A percentile compares a stretch with the other conserved stretches of the same genome.
phyloP scores from a whole-genome alignment of 169 alveolate genomes.

The Plasmodium vivax region DNA sequence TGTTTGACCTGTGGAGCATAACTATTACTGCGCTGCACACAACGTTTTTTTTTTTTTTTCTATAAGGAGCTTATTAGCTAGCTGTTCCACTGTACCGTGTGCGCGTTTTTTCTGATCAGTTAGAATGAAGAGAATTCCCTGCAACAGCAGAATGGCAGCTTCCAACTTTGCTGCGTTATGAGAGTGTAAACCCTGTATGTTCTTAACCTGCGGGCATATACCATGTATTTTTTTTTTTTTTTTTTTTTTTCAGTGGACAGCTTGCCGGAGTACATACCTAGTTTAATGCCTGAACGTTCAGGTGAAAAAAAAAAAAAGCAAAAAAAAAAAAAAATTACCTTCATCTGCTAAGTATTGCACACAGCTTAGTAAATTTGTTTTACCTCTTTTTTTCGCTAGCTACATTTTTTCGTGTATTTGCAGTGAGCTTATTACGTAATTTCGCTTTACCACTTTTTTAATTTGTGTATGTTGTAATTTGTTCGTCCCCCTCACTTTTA shows the following conservation, averaged over 20 bases:
- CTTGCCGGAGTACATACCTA: slow-evolving; percentile 2
- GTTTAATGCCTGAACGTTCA: slow-evolving; percentile 40
- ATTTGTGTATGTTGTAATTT: background rate
- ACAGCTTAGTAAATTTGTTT: background rate
- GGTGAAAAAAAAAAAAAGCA: slow-evolving; percentile 3
- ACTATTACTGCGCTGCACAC: background rate
- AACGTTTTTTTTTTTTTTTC: background rate
- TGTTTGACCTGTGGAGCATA: background rate
- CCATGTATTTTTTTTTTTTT: background rate
- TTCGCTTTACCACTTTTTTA: background rate
- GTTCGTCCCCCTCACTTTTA: background rate
- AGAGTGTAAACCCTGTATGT: background rate
- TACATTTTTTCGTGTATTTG: background rate
- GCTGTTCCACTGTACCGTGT: background rate
- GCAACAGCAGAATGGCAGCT: background rate
- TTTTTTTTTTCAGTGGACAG: slow-evolving; percentile 26
- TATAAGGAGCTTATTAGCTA: background rate
- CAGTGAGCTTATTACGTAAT: background rate
- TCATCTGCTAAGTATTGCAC: background rate
- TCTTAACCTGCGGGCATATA: background rate
- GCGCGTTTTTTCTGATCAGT: background rate
- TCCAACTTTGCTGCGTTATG: background rate
- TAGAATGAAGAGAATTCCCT: background rate
- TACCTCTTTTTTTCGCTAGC: background rate
- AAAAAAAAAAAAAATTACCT: background rate